Percentiles rank a stretch among this genome's conserved stretches.
Evolutionary conservation across 306 rosid species (phyloP).

Genomic region (barrel medic (Medicago truncatula)): MtrunA17r5.0-ANR NC_053045.1:16641001-16641500

Average conservation of each 20-base stretch:
- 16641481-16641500: no score
- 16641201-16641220: constrained; percentile 81
- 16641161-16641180: constrained; percentile 79
- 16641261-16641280: constrained; percentile 61
- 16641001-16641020: not conserved
- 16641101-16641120: constrained; percentile 96
- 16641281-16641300: constrained; percentile 60
- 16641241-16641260: constrained; percentile 75
- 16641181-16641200: constrained; percentile 64
- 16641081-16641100: constrained; percentile 98
- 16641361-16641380: constrained; percentile 60
- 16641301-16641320: constrained; percentile 54
- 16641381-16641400: not conserved
- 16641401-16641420: no score
- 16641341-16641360: constrained; percentile 90
- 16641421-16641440: no score
- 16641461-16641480: no score
- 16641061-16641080: constrained; percentile 89
- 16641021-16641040: not conserved
- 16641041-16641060: constrained; percentile 17
- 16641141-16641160: constrained; percentile 87
- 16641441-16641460: no score
- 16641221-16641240: constrained; percentile 89
- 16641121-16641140: constrained; percentile 93
- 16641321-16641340: constrained; percentile 69